Base-by-base conservation (phyloP, 2,329 filamentous ascomycete genomes). In the Amphichorda felina region DNA sequence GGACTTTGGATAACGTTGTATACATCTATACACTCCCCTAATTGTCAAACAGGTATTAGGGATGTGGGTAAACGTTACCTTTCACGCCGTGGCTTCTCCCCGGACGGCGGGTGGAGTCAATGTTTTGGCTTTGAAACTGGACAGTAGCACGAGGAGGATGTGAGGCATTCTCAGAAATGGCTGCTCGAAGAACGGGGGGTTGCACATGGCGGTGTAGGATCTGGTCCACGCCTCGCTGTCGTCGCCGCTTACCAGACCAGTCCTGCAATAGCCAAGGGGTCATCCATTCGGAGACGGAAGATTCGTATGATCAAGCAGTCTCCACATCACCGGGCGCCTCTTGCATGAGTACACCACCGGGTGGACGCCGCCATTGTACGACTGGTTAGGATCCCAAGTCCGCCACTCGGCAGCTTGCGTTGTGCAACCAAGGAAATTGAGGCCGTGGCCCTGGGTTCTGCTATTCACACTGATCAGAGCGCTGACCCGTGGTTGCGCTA, bases 1-100 rank as follows among this genome's bases (percentile, higher is more conserved):
- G 21, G 27, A n/a, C 25, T 14, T 25, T 41, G 40, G 31, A 26
- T 17, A 32, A 40, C 40, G 16, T 35, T 25, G 37, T 34, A 27
- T 16, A 24, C 30, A 4, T 22, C 29, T 28, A 30, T 30, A 27
- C 33, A 24, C 21, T 6, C 21, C 21, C 21, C 6, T 24, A 30
- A 31, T 28, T 33, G 24, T 38, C 39, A 38, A 41, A 30, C 27
- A 18, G 30, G 21, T 11, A n/a, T 28, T 28, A 19, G 18, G 39
- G 25, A 30, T n/a, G 16, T 38, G 38, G 15, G 21, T 13, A 21
- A 17, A 21, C 26, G 14, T 30, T 32, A 27, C 13, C n/a, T n/a
- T 19, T 18, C 21, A 30, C 34, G 36, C 18, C 22, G 24, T 34
- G 31, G 25, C 24, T 36, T 37, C 15, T 22, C 10, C 30, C 28